Conservation (phyloP, 176 grass and related monocot genomes). For the Pontederia crassipes region DNA sequence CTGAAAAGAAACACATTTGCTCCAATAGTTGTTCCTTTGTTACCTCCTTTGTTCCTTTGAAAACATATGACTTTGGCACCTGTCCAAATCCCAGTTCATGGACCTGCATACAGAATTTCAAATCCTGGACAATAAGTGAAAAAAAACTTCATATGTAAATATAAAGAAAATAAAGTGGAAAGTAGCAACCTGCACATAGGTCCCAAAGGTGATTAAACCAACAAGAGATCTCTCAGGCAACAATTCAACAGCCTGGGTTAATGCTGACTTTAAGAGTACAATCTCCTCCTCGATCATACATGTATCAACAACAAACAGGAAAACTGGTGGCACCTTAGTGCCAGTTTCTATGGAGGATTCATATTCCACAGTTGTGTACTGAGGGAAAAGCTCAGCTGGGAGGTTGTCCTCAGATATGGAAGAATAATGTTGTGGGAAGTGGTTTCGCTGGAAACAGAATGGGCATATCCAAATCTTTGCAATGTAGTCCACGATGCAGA, state of each 20-base stretch:
- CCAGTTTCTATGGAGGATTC: slow-evolving; percentile 34
- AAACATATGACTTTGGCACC: slow-evolving; percentile 84
- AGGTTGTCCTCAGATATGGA: slow-evolving; percentile 66
- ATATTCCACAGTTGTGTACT: slow-evolving; percentile 75
- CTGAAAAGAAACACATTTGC: slow-evolving; percentile 78
- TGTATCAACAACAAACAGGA: slow-evolving; percentile 91
- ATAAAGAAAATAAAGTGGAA: not conserved
- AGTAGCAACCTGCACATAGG: slow-evolving; percentile 67
- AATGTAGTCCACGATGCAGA: slow-evolving; percentile 65
- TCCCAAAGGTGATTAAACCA: slow-evolving; percentile 90
- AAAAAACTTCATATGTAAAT: slow-evolving; percentile 1
- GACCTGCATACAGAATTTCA: slow-evolving; percentile 40
- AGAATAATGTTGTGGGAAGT: slow-evolving; percentile 67
- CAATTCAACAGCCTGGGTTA: slow-evolving; percentile 80
- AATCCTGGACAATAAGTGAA: not conserved
- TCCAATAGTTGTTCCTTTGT: slow-evolving; percentile 90
- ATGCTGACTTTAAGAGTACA: slow-evolving; percentile 68
- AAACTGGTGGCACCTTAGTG: slow-evolving; percentile 45
- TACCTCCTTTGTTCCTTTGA: slow-evolving; percentile 80
- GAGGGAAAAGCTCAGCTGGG: slow-evolving; percentile 71
- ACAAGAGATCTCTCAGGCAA: slow-evolving; percentile 88
- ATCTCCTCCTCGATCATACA: slow-evolving; percentile 96
- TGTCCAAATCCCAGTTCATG: slow-evolving; percentile 88
- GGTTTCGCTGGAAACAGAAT: slow-evolving; percentile 93
- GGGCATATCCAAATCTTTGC: slow-evolving; percentile 91